Evolutionary conservation across 768 basidiomycete genomes (phyloP).

Genomic region (Pholiota molesta): DNA sequence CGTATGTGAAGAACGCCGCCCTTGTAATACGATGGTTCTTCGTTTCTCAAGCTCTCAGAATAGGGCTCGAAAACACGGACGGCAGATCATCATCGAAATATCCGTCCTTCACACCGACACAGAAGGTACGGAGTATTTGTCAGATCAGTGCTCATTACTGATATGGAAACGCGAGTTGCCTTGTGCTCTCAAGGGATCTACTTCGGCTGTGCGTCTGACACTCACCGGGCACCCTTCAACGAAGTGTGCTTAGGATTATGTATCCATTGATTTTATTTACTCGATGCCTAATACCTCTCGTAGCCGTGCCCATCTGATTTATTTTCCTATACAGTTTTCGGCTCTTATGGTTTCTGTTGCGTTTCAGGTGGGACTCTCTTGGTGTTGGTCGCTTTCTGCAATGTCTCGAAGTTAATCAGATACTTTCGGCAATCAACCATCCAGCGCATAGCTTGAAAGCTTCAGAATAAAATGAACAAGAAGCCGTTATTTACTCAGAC

Average conservation of each 20-base stretch:
- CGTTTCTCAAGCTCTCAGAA: conserved; percentile 17
- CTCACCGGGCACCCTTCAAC: too few species aligned
- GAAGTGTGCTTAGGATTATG: background rate
- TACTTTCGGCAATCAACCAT: background rate
- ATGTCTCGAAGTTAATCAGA: background rate
- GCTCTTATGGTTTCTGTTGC: background rate
- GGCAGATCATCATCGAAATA: background rate
- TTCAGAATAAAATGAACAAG: too few species aligned
- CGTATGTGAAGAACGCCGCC: background rate
- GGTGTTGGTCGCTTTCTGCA: background rate
- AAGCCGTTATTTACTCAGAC: too few species aligned
- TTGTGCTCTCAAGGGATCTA: background rate
- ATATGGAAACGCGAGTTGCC: background rate
- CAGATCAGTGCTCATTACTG: background rate
- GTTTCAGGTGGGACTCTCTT: background rate
- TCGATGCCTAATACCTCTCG: background rate
- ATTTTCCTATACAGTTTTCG: background rate
- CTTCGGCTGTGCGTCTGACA: too few species aligned
- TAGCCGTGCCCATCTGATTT: background rate
- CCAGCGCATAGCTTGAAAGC: too few species aligned
- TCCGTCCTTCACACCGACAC: background rate
- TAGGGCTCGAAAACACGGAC: background rate
- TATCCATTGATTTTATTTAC: background rate
- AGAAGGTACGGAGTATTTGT: conserved; percentile 4
- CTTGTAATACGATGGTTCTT: background rate